These are phyloP conservation scores for Choricystis sp. DNA, from an alignment of 139 green algal genomes.

Conservation along the genomic window DNA sequence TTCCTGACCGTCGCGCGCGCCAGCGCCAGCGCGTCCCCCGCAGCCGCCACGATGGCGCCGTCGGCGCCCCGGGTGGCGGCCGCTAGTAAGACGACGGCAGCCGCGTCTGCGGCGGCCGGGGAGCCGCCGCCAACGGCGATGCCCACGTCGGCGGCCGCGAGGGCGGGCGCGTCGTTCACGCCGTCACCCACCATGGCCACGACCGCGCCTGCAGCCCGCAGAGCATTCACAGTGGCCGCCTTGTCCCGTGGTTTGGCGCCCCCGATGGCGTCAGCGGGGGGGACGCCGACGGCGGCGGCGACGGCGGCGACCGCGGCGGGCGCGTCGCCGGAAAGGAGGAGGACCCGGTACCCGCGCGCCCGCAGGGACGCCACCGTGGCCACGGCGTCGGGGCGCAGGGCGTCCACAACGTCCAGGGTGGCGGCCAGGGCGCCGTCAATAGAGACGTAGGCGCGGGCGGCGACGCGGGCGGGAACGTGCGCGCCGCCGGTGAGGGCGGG, in stretches of 20 bases:
- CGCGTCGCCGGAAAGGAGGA: conserved; percentile 64
- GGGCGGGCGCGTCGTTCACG: conserved; percentile 74
- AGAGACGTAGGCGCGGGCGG: conserved; percentile 46
- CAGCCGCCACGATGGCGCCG: too few relatives aligned
- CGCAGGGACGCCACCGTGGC: conserved; percentile 22
- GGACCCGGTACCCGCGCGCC: conserved; percentile 20
- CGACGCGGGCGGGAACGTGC: conserved; percentile 13
- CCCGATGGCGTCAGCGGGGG: conserved; percentile 26
- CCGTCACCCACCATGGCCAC: conserved; percentile 86
- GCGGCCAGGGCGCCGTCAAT: conserved; percentile 35
- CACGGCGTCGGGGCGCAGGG: conserved; percentile 36
- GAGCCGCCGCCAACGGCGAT: conserved; percentile 67
- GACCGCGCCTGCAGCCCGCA: conserved; percentile 23
- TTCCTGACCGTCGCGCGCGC: conserved; percentile 57
- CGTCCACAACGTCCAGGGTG: conserved; percentile 39
- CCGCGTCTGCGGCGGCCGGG: conserved; percentile 42
- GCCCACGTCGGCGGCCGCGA: conserved; percentile 69
- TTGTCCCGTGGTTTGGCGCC: conserved; percentile 50
- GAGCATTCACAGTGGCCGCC: conserved; percentile 33
- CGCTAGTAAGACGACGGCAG: conserved; percentile 62
- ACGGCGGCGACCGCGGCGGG: conserved; percentile 30
- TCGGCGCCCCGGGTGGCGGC: too few relatives aligned
- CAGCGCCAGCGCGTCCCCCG: conserved; percentile 58
- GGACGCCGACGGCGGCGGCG: conserved; percentile 45
- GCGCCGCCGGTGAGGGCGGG: not conserved